These are phyloP conservation scores for Arabidopsis hybrid DNA, from an alignment of 441 rosid species.

Conservation along the genomic window DNA sequence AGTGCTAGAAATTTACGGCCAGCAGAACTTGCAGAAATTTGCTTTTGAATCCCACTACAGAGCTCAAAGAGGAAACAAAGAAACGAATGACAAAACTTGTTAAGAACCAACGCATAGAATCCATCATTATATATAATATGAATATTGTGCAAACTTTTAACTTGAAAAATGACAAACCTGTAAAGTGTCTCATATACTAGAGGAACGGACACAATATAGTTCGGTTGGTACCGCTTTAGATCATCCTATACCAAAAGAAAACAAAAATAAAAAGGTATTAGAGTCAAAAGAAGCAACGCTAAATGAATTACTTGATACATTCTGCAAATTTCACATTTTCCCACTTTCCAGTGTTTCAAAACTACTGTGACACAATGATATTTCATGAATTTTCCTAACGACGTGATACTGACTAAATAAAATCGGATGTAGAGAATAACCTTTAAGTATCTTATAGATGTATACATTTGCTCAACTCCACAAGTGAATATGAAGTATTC, in stretches of 20 bases:
- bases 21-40: conserved; percentile 74
- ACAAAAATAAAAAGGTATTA: conserved; percentile 1
- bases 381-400: neutral
- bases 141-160: conserved; percentile 8
- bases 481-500: conserved; percentile 84
- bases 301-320: neutral
- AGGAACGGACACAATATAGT: conserved; percentile 87
- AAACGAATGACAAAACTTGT: conserved; percentile 19
- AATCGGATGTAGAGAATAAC: conserved; percentile 46
- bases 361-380: conserved; percentile 8
- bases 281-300: neutral
- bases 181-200: conserved; percentile 92
- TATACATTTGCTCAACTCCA: conserved; percentile 89
- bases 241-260: conserved; percentile 70
- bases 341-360: neutral
- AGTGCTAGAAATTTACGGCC: conserved; percentile 75
- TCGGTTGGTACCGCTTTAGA: conserved; percentile 82
- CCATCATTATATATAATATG: conserved; percentile 7
- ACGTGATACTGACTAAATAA: neutral
- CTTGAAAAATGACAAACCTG: conserved; percentile 63
- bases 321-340: conserved; percentile 18
- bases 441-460: conserved; percentile 79
- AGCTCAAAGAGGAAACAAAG: conserved; percentile 27
- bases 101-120: conserved; percentile 8
- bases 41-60: conserved; percentile 88